phyloP scores from a whole-genome alignment of 106 monocot genomes.

The Platanthera guangdongensis region DNA sequence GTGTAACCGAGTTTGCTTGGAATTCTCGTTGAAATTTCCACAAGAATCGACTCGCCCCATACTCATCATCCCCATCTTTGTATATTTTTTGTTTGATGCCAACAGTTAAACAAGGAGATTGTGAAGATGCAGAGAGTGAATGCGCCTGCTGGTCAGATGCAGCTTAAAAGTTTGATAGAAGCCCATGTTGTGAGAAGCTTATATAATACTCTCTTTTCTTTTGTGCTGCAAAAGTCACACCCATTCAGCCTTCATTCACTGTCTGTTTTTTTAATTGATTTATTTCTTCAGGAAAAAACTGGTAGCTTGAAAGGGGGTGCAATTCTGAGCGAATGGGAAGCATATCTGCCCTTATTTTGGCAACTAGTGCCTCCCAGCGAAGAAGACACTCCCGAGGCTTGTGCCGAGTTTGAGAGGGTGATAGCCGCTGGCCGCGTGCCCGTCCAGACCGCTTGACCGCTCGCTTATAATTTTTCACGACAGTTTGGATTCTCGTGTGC shows the following conservation, averaged over 20 bases:
- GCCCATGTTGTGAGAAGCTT: conserved; percentile 82
- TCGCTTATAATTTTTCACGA: too few relatives aligned
- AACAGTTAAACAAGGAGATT: conserved; percentile 94
- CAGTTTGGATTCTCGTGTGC: too few relatives aligned
- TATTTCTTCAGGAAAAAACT: conserved; percentile 72
- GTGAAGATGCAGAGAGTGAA: conserved; percentile 98
- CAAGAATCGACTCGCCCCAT: too few relatives aligned
- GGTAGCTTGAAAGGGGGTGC: conserved; percentile 72
- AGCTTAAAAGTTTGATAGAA: conserved; percentile 93
- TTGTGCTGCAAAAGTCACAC: background rate
- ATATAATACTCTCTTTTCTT: background rate
- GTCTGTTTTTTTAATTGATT: too few relatives aligned
- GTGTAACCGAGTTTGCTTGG: too few relatives aligned
- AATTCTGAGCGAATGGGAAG: conserved; percentile 90
- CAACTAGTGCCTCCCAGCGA: conserved; percentile 95
- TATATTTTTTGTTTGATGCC: background rate
- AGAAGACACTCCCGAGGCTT: conserved; percentile 93
- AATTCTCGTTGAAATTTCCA: too few relatives aligned
- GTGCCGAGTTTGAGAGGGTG: conserved; percentile 72
- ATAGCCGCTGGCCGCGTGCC: conserved; percentile 31
- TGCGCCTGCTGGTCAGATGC: conserved; percentile 97
- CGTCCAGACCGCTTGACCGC: conserved; percentile 44
- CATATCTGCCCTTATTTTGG: conserved; percentile 91
- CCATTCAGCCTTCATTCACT: background rate
- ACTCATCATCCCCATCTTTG: too few relatives aligned